Evolutionary conservation across 1,284 basidiomycete genomes (phyloP).

Genomic region (Irpex sp.): DNA sequence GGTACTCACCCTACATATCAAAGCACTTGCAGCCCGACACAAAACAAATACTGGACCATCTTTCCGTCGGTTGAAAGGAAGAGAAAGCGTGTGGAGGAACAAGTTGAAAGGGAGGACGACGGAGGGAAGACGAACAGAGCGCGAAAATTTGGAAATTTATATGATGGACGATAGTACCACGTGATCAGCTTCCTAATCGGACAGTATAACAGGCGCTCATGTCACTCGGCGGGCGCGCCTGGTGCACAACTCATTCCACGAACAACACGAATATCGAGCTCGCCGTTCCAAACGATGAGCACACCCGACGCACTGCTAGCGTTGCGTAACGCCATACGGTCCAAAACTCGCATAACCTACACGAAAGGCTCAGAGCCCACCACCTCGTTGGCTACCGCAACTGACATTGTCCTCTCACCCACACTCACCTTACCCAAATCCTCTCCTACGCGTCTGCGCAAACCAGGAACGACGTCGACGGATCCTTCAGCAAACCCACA

Average conservation of each 20-base stretch:
- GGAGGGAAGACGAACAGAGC: background rate
- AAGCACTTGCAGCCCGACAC: background rate
- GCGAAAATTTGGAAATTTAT: slow-evolving; percentile 9
- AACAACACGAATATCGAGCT: background rate
- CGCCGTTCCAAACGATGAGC: slow-evolving; percentile 14
- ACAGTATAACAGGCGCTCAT: background rate
- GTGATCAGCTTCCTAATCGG: slow-evolving; percentile 1
- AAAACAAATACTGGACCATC: background rate
- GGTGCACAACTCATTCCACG: background rate
- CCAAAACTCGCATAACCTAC: slow-evolving; percentile 47
- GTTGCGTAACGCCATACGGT: slow-evolving; percentile 56
- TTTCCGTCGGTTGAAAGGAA: background rate
- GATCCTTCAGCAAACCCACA: slow-evolving; percentile 38
- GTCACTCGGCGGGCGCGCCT: background rate
- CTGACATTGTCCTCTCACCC: slow-evolving; percentile 61
- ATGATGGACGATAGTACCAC: background rate
- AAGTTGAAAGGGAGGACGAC: background rate
- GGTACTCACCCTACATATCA: slow-evolving; percentile 8
- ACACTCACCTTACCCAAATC: slow-evolving; percentile 60
- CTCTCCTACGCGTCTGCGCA: slow-evolving; percentile 70
- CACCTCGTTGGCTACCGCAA: slow-evolving; percentile 39
- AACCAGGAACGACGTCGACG: slow-evolving; percentile 42
- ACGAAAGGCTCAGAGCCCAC: slow-evolving; percentile 26
- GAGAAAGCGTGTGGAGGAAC: background rate
- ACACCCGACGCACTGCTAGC: slow-evolving; percentile 48